These are phyloP conservation scores for Tubosaeta brunneosetosa DNA, from an alignment of 768 basidiomycete genomes.

Conservation along the genomic window DNA sequence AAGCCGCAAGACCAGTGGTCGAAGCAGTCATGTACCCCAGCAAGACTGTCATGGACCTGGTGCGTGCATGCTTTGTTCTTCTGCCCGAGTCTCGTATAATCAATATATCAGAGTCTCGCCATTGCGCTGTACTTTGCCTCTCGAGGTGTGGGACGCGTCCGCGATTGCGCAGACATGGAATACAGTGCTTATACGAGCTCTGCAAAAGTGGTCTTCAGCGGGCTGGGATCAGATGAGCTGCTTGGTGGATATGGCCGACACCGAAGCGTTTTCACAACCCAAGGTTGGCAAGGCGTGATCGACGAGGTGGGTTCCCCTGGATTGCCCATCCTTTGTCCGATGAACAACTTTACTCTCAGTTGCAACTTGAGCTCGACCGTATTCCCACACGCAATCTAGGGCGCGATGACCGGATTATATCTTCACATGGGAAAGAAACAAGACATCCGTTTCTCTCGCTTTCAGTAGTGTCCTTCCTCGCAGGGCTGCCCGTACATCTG, in stretches of 20 bases:
- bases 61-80: constrained; percentile 32
- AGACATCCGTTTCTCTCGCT: constrained; percentile 89
- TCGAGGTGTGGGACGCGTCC: constrained; percentile 62
- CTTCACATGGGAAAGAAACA: constrained; percentile 87
- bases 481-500: constrained; percentile 69
- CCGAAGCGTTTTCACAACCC: constrained; percentile 61
- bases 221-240: constrained; percentile 92
- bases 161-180: constrained; percentile 31
- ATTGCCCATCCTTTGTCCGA: neutral
- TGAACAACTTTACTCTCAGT: constrained; percentile 38
- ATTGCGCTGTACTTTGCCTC: constrained; percentile 93
- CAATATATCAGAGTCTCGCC: constrained; percentile 67
- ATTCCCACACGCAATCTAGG: constrained; percentile 89
- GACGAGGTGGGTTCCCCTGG: constrained; percentile 55
- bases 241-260: constrained; percentile 93
- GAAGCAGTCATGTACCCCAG: constrained; percentile 76
- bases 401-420: constrained; percentile 90
- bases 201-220: constrained; percentile 82
- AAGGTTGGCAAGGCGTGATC: constrained; percentile 73
- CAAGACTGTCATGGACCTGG: constrained; percentile 87
- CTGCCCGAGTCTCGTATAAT: constrained; percentile 1
- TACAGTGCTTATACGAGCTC: constrained; percentile 55
- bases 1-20: constrained; percentile 47
- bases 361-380: constrained; percentile 85
- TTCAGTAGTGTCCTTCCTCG: constrained; percentile 70